Evolutionary conservation across 2,329 filamentous ascomycete species (phyloP), one percentile per base, ranked within the genome.

Genomic region (Colletotrichum brevisporum): DNA sequence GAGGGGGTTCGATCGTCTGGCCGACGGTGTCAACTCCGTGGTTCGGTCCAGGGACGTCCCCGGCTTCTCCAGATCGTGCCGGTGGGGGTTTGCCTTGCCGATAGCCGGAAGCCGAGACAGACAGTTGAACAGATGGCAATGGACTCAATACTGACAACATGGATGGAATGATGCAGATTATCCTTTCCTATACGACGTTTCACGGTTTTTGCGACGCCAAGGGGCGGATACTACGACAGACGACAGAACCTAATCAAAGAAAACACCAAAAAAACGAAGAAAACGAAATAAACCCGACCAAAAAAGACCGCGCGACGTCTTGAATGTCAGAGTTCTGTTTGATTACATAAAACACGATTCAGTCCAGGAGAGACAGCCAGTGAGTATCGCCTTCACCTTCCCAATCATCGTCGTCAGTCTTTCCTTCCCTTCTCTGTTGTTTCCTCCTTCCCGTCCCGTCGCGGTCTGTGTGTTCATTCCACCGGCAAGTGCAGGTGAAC

Each of bases 1-100:
- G 31, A 4, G 31, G 21, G 41, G n/a, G 6, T 48, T 18, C 18
- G 45, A 41, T 52, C 18, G 31, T 41, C 27, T 41, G 43, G n/a
- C 56, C 57, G 26, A 13, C 21, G 47, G 57, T 15, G 47, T 51
- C 57, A 45, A 45, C 6, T 31, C 41, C 18, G 27, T 31, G 57
- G 57, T 13, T 45, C 47, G 47, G 15, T 18, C 39, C 57, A 60
- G 57, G 57, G 57, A 60, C 57, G 45, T 24, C 31, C 45, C 57
- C 18, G 27, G 57, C 31, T 45, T 51, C 18, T 24, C 13, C 4
- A 18, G 57, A 60, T 59, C 18, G 56, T 10, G 27, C 10, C 9
- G 31, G 31, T 10, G 50, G 56, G 56, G 56, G 56, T 6, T 59
- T 41, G 27, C 45, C 45, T 59, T n/a, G n/a, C 8, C 26, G 45